A percentile compares a stretch with the other conserved stretches of the same genome.
Evolutionary conservation across 768 basidiomycete species (phyloP).

Genomic region (Amanita brunnescens): DNA sequence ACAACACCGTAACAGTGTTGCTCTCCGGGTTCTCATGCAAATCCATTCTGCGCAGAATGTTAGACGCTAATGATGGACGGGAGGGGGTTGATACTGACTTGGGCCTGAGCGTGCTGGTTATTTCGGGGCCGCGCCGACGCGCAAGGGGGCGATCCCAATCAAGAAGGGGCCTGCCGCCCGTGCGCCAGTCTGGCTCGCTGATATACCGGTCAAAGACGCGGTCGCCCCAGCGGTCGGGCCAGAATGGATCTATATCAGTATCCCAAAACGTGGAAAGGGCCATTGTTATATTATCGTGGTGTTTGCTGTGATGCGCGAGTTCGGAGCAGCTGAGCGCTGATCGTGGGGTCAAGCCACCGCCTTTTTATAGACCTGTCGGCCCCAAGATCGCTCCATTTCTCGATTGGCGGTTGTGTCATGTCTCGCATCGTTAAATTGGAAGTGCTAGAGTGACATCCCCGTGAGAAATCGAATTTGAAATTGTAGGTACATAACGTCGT

Average conservation of each 20-base stretch:
- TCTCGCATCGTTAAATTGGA: neutral
- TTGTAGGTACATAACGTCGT: no score
- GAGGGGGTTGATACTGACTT: neutral
- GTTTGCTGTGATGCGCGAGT: neutral
- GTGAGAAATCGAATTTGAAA: no score
- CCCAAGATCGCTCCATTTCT: slow-evolving; percentile 1
- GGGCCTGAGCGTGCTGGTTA: slow-evolving; percentile 4
- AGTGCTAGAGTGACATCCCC: no score
- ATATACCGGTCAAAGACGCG: neutral
- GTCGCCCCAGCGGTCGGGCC: neutral
- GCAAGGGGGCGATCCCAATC: slow-evolving; percentile 2
- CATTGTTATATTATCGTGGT: neutral
- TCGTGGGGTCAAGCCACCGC: neutral
- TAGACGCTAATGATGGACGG: neutral
- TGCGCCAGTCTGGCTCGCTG: neutral
- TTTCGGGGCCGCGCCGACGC: neutral
- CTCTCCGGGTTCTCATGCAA: slow-evolving; percentile 36
- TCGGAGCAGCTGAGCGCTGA: no score
- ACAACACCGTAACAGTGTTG: slow-evolving; percentile 42
- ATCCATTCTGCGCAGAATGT: slow-evolving; percentile 33
- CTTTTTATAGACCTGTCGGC: neutral
- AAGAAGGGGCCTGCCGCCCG: neutral
- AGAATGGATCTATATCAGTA: neutral
- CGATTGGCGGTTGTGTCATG: slow-evolving; percentile 2
- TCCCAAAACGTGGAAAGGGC: slow-evolving; percentile 1